A percentile compares a stretch with the other conserved stretches of the same genome.
phyloP scores from a whole-genome alignment of 202 grass and related monocot genomes.

The Setaria viridis region DNA sequence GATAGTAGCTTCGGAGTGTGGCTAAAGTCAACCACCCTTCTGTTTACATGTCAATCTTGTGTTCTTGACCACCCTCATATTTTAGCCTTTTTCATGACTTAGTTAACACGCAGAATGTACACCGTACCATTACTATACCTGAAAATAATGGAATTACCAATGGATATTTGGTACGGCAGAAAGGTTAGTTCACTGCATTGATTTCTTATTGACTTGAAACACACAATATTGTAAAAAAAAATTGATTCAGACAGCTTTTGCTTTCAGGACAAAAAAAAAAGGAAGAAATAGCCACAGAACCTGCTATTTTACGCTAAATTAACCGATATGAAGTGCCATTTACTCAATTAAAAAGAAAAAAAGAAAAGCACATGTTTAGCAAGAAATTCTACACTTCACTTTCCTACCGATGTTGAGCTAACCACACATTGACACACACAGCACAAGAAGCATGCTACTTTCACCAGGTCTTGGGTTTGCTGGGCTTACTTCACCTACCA shows the following conservation, averaged over 20 bases:
- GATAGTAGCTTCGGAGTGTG: slow-evolving; percentile 61
- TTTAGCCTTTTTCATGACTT: slow-evolving; percentile 39
- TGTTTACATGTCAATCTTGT: slow-evolving; percentile 42
- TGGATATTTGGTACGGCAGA: neutral
- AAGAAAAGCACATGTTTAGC: neutral
- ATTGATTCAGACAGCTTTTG: neutral
- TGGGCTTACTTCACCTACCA: slow-evolving; percentile 43
- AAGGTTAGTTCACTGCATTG: neutral
- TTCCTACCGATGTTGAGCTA: slow-evolving; percentile 31
- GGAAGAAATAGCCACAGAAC: neutral
- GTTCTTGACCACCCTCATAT: slow-evolving; percentile 43
- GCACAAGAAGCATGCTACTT: neutral
- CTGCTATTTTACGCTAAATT: slow-evolving; percentile 1
- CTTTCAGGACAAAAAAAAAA: neutral
- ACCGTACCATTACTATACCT: neutral
- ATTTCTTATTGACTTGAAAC: neutral
- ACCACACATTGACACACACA: neutral
- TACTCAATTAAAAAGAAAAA: slow-evolving; percentile 20
- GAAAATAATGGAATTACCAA: neutral
- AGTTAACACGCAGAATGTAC: slow-evolving; percentile 49
- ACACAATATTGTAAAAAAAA: neutral
- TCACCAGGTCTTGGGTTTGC: neutral
- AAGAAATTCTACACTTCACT: slow-evolving; percentile 8
- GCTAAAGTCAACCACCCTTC: slow-evolving; percentile 63
- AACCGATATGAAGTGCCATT: slow-evolving; percentile 4